Base-by-base conservation (phyloP, 257 asterid species). In the Nicotiana paniculata region DNA sequence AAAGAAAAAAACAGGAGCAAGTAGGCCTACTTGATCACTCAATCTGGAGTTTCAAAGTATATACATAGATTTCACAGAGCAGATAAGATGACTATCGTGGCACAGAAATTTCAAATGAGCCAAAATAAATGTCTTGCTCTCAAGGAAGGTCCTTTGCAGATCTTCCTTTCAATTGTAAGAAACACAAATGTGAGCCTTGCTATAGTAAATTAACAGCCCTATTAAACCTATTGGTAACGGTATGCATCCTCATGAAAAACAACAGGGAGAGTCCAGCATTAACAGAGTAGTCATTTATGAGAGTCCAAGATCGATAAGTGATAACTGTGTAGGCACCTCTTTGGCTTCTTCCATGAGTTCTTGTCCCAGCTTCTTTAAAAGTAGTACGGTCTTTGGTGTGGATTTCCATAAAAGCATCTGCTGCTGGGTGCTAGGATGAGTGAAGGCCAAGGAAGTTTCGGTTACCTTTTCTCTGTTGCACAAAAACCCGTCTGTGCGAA, bases 361-460 rank as follows among this genome's bases (percentile, higher is more conserved):
- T 84, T 80, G 90, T 39, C 99, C 99, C 80, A 96, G 92, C 90
- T 96, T 96, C 93, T 96, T 96, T 88, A 96, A 86, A 76, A 96
- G 83, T 84, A 96, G 85, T 64, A 91, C 97, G 76, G 98, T 96
- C 90, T 93, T 96, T 1, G 99, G 99, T 13, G 92, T 79, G 82
- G 99, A 96, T 90, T 94, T 93, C 99, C 99, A 96, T 90, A 93
- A 81, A 87, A 96, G 99, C 97, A 92, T 96, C 89, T 96, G 99
- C 86, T 93, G 99, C 90, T 94, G 99, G 58, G 99, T 96, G 88
- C 97, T 93, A 39, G 99, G 98, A 86, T 96, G 98, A 83, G 98
- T 92, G 88, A 96, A 96, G 18, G 97, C 98, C 90, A 96, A 89
- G 74, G 99, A 96, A 87, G 99, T 90, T 85, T 96, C 99, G 15